Evolutionary conservation across 106 monocot genomes (phyloP), one percentile per base, ranked within the genome.

Genomic region (Phalaenopsis equestris): DNA sequence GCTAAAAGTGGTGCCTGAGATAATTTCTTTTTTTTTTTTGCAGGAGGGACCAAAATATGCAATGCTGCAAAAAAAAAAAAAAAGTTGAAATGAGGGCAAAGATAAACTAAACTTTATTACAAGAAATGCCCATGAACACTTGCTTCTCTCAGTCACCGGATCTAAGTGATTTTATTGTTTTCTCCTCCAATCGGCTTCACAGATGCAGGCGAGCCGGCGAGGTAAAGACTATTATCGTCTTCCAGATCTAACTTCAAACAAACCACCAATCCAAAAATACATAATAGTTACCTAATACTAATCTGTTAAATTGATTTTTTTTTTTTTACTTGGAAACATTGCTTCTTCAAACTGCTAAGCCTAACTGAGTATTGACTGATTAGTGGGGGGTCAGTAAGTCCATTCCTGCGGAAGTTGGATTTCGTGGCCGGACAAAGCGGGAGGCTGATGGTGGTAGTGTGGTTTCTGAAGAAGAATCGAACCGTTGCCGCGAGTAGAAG

Each of bases 401-500:
- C 83, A 79, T 12, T 83, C 78, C 15, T 78, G 70, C 5, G 83
- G 83, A 30, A 83, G 73, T 0, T 1, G 56, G 19, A 16, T 16
- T 15, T 78, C 78, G 38, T 57, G 56, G 56, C 39, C 16, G 30
- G 55, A 55, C 36, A 9, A 41, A 16, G 41, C 16, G 0, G 46
- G 76, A 18, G 76, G n/a, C 24, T 21, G 9, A 23, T 41, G 18
- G 57, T 38, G 36, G 16, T 21, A 30, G 39, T 24, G 18, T 11
- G 16, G n/a, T 21, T 78, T 43, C 47, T 77, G 76, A 55, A 38
- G 16, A 4, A 39, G 48, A 36, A 58, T 42, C 16, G 23, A 30
- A 39, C 1, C 12, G 52, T 38, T 77, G 2, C 18, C 55, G 19
- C 45, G 74, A 9, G 6, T 39, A 0, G 74, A 41, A 74, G 17